These are phyloP conservation scores for Suillus ampliporus DNA, from an alignment of 768 basidiomycete genomes.

Conservation along the genomic window DNA sequence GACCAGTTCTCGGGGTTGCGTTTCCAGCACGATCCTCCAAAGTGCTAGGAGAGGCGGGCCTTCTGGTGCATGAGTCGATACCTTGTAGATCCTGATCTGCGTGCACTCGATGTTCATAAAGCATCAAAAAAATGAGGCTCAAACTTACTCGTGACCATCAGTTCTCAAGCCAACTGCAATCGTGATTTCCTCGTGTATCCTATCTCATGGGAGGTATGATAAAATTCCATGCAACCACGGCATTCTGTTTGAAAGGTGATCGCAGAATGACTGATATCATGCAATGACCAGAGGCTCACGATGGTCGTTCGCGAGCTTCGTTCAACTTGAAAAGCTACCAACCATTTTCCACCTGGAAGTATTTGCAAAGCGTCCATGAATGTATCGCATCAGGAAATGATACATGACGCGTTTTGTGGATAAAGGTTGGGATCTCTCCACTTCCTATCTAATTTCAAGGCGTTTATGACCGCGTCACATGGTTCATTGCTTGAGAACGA, in stretches of 20 bases:
- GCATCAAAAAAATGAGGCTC: neutral
- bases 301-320: slow-evolving; percentile 38
- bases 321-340: slow-evolving; percentile 49
- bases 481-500: neutral
- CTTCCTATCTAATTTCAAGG: too few species aligned
- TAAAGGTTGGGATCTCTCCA: neutral
- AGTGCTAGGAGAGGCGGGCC: neutral
- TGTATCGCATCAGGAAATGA: slow-evolving; percentile 29
- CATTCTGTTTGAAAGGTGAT: slow-evolving; percentile 36
- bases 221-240: slow-evolving; percentile 35
- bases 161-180: slow-evolving; percentile 27
- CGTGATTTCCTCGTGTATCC: slow-evolving; percentile 25
- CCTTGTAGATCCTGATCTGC: slow-evolving; percentile 31
- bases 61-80: slow-evolving; percentile 17
- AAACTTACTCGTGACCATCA: slow-evolving; percentile 24
- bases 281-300: slow-evolving; percentile 51
- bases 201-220: slow-evolving; percentile 38
- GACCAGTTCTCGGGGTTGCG: slow-evolving; percentile 19
- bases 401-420: too few species aligned
- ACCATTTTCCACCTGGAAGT: slow-evolving; percentile 52
- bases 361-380: slow-evolving; percentile 55
- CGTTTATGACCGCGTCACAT: too few species aligned
- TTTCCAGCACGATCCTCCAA: slow-evolving; percentile 24
- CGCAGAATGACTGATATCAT: slow-evolving; percentile 31
- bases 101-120: neutral